These are phyloP conservation scores for Falciphora oryzae DNA, from an alignment of 2,329 filamentous ascomycete genomes.

Conservation along the genomic window DNA sequence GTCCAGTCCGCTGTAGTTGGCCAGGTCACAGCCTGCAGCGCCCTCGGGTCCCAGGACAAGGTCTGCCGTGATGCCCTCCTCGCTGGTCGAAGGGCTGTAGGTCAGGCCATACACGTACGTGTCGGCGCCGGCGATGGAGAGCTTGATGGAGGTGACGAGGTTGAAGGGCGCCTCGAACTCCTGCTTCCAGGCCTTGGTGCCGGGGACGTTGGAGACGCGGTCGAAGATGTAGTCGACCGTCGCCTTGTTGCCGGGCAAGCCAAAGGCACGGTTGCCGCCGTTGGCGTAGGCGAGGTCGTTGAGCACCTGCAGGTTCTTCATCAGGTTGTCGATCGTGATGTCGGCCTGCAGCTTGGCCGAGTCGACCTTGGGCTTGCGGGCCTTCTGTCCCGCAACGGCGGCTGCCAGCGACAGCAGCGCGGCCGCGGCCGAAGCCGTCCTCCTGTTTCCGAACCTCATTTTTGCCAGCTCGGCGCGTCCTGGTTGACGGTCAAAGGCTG, in stretches of 20 bases:
- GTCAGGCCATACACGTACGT: conserved; percentile 34
- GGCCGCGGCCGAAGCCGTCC: not conserved
- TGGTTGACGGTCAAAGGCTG: not conserved
- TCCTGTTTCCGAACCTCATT: not conserved
- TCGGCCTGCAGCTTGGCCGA: conserved; percentile 34
- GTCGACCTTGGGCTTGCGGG: conserved; percentile 16
- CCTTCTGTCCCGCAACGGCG: conserved; percentile 5
- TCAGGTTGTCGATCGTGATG: conserved; percentile 34
- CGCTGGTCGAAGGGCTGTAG: conserved; percentile 40
- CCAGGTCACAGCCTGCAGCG: conserved; percentile 30
- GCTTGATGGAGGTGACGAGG: conserved; percentile 30
- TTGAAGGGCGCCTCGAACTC: conserved; percentile 41
- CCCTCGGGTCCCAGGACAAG: conserved; percentile 34
- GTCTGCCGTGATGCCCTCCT: conserved; percentile 35
- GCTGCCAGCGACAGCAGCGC: conserved; percentile 8
- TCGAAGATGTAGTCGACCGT: conserved; percentile 31
- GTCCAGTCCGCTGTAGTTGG: conserved; percentile 29
- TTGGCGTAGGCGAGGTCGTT: conserved; percentile 41
- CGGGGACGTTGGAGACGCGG: conserved; percentile 34
- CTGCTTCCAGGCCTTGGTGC: conserved; percentile 36
- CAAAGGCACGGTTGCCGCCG: conserved; percentile 54
- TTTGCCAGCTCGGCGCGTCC: not conserved
- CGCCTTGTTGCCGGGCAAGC: conserved; percentile 56
- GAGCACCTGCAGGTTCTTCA: conserved; percentile 40
- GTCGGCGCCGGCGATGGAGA: conserved; percentile 21